Conservation (phyloP, 1,284 basidiomycete genomes). For the Fistulina hepatica region DNA sequence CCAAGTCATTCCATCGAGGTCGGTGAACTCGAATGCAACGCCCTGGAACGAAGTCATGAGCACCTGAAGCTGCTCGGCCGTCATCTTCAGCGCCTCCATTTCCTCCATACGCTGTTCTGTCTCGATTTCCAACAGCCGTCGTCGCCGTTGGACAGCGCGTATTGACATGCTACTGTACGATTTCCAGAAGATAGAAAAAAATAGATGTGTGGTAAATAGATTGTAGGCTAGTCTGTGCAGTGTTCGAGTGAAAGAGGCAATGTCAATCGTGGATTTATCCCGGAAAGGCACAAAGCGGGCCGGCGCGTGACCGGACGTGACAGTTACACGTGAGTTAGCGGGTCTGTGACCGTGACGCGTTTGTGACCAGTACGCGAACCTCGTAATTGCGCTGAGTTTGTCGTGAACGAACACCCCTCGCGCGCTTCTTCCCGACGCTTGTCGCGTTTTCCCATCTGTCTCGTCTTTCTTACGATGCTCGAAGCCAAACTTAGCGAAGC, state of each 20-base stretch:
- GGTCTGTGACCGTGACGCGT: not conserved
- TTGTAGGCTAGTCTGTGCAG: not conserved
- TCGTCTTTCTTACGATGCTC: conserved; percentile 48
- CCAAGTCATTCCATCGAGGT: conserved; percentile 39
- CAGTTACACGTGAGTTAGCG: not conserved
- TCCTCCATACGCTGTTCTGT: conserved; percentile 34
- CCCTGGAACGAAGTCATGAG: conserved; percentile 30
- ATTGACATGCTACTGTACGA: conserved; percentile 19
- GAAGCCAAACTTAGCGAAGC: conserved; percentile 85
- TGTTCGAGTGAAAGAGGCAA: not conserved
- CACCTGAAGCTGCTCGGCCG: conserved; percentile 33
- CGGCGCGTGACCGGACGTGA: not conserved
- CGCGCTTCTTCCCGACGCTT: conserved; percentile 9
- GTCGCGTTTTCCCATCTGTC: conserved; percentile 11
- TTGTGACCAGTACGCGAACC: not conserved
- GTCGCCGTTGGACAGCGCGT: conserved; percentile 22
- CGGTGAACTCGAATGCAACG: conserved; percentile 38
- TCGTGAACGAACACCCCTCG: conserved; percentile 6
- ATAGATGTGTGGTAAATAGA: conserved; percentile 2
- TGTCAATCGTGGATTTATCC: not conserved
- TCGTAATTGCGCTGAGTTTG: not conserved
- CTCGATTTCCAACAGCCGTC: conserved; percentile 32
- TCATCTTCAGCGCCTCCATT: conserved; percentile 37
- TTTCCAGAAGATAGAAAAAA: conserved; percentile 15
- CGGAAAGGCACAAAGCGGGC: not conserved